Evolutionary conservation across 371 early-diverging fungal genomes (phyloP).

Genomic region (Mucor racemosus): DNA sequence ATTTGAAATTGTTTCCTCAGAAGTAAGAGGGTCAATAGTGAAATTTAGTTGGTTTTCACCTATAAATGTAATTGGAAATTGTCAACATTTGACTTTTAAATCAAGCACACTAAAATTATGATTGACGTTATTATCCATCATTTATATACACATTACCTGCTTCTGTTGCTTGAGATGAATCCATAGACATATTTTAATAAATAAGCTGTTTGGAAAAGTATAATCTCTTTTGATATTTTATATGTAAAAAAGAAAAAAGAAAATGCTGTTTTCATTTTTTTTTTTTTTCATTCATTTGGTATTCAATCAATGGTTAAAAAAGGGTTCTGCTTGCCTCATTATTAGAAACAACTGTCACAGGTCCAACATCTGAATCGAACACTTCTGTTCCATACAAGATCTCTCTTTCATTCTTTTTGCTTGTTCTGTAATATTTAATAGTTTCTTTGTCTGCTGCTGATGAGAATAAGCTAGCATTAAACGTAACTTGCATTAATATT

Average conservation of each 20-base stretch:
- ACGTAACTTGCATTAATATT: too few relatives aligned
- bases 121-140: too few relatives aligned
- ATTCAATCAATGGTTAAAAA: constrained; percentile 4
- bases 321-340: background rate
- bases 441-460: too few relatives aligned
- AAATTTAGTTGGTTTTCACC: background rate
- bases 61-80: background rate
- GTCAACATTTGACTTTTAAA: constrained; percentile 8
- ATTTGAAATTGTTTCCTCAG: background rate
- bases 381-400: background rate
- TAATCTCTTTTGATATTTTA: background rate
- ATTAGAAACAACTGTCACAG: background rate
- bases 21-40: background rate
- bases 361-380: background rate
- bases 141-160: background rate
- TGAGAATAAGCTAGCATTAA: too few relatives aligned
- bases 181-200: background rate
- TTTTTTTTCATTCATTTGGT: constrained; percentile 3
- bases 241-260: background rate
- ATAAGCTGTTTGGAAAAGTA: background rate
- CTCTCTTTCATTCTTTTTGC: too few relatives aligned
- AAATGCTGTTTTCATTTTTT: background rate
- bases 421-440: too few relatives aligned
- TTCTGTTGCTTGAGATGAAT: background rate
- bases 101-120: background rate